phyloP scores from a whole-genome alignment of 495 filamentous ascomycete genomes.

The Aspergillus taichungensis region DNA sequence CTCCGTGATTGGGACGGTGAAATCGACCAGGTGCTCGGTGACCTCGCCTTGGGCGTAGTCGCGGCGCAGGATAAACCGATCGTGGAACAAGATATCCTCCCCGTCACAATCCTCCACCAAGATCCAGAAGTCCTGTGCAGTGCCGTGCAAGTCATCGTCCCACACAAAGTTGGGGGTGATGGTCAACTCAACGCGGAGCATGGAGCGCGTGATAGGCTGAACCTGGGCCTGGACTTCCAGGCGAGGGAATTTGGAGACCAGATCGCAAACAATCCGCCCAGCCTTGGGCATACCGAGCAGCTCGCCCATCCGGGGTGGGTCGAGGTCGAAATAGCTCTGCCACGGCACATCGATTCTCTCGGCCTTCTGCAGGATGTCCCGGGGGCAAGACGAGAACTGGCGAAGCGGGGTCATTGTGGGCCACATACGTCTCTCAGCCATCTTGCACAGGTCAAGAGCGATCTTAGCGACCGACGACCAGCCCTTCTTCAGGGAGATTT shows the following conservation, averaged over 20 bases:
- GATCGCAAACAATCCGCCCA: constrained; percentile 71
- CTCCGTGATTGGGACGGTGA: constrained; percentile 92
- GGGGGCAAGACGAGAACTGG: constrained; percentile 74
- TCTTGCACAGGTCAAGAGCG: constrained; percentile 93
- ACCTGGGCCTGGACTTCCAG: constrained; percentile 87
- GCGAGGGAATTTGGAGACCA: constrained; percentile 88
- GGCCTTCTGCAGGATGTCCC: constrained; percentile 82
- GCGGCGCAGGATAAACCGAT: constrained; percentile 83
- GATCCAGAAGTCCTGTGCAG: constrained; percentile 91
- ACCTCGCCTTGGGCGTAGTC: constrained; percentile 71
- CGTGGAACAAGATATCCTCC: constrained; percentile 91
- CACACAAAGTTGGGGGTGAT: constrained; percentile 95
- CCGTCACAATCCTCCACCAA: constrained; percentile 96
- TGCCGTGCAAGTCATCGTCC: constrained; percentile 83
- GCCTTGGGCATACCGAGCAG: constrained; percentile 86
- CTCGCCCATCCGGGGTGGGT: constrained; percentile 95
- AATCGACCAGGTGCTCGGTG: constrained; percentile 95
- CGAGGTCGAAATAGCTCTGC: constrained; percentile 87
- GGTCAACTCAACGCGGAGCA: constrained; percentile 88
- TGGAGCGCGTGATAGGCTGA: constrained; percentile 88
- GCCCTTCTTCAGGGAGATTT: constrained; percentile 91
- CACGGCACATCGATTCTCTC: constrained; percentile 94
- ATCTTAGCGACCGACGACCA: constrained; percentile 92
- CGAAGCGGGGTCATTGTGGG: constrained; percentile 93
- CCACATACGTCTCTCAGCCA: constrained; percentile 99